Evolutionary conservation across 805 yeast genomes (phyloP).

Genomic region (Teunomyces stri): DNA sequence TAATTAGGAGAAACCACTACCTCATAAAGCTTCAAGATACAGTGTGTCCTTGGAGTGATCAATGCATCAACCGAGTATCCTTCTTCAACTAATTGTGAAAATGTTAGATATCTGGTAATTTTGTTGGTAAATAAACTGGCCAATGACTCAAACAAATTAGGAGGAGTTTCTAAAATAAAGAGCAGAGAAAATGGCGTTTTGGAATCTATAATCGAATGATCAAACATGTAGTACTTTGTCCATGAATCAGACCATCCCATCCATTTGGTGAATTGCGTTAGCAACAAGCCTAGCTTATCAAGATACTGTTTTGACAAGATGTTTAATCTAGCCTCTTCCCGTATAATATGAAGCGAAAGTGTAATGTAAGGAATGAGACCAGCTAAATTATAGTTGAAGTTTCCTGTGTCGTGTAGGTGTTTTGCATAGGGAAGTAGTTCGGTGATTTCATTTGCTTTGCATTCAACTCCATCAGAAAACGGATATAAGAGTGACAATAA

Average conservation of each 20-base stretch:
- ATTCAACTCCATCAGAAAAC: conserved; percentile 24
- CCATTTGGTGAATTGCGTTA: conserved; percentile 63
- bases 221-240: conserved; percentile 53
- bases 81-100: conserved; percentile 67
- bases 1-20: conserved; percentile 53
- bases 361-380: conserved; percentile 62
- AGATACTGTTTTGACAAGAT: conserved; percentile 37
- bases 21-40: conserved; percentile 60
- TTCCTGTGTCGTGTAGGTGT: conserved; percentile 21
- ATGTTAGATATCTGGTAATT: conserved; percentile 56
- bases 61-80: conserved; percentile 54
- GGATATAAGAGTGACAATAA: conserved; percentile 52
- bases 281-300: conserved; percentile 46
- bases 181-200: conserved; percentile 41
- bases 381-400: conserved; percentile 41
- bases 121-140: conserved; percentile 45
- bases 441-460: conserved; percentile 27
- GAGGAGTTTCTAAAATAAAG: conserved; percentile 53
- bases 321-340: conserved; percentile 73
- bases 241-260: conserved; percentile 74
- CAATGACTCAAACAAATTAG: conserved; percentile 56
- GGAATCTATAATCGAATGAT: conserved; percentile 32
- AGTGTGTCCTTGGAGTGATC: conserved; percentile 65
- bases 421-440: conserved; percentile 30
- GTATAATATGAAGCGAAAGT: conserved; percentile 66